These are phyloP conservation scores for Salix arbutifolia DNA, from an alignment of 345 rosid genomes.

Conservation along the genomic window DNA sequence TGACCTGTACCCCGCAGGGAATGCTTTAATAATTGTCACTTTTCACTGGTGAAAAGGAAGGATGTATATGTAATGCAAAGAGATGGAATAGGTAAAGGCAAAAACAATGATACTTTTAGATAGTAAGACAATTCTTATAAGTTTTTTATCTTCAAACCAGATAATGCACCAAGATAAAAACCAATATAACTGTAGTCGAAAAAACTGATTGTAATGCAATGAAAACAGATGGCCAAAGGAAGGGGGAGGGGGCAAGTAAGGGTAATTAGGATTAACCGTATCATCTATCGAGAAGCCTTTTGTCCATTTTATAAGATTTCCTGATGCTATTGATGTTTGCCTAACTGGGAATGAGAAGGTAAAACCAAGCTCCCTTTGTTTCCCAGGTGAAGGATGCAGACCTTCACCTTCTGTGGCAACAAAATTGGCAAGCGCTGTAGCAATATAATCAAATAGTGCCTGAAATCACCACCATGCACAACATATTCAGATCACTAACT, in stretches of 20 bases:
- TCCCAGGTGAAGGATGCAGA: conserved; percentile 52
- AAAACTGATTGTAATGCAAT: too few species aligned
- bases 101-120: neutral
- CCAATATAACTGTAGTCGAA: too few species aligned
- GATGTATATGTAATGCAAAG: neutral
- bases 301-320: conserved; percentile 88
- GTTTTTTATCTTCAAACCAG: neutral
- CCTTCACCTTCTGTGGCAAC: conserved; percentile 67
- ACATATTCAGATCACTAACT: conserved; percentile 17
- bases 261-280: conserved; percentile 38
- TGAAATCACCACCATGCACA: conserved; percentile 33
- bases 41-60: too few species aligned
- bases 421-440: conserved; percentile 67
- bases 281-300: conserved; percentile 90
- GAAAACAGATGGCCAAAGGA: neutral
- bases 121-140: neutral
- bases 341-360: conserved; percentile 96
- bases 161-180: neutral
- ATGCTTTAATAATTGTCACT: neutral
- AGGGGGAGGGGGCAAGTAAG: conserved; percentile 4
- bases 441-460: conserved; percentile 72
- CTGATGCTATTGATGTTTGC: conserved; percentile 78
- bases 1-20: neutral
- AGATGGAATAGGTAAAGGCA: neutral
- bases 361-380: conserved; percentile 88